These are phyloP conservation scores for Citrus reticulata DNA, from an alignment of 345 rosid species.

Conservation along the genomic window DNA sequence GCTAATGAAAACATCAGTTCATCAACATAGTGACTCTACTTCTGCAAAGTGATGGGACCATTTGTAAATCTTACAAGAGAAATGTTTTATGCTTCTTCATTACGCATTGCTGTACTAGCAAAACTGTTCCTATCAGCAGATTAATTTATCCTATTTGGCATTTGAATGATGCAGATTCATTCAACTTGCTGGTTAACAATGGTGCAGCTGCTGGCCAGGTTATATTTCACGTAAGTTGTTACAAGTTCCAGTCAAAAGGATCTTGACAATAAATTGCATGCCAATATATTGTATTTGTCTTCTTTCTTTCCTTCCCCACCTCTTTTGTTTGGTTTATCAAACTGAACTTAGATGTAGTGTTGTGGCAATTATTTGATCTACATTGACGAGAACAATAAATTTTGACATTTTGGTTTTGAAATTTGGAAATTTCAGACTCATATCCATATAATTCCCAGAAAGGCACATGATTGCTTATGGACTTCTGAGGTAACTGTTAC, in stretches of 20 bases:
- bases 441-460: conserved; percentile 92
- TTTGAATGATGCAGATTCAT: conserved; percentile 60
- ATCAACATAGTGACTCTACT: neutral
- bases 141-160: neutral
- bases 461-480: conserved; percentile 82
- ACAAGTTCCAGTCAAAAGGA: neutral
- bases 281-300: neutral
- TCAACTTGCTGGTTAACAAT: conserved; percentile 86
- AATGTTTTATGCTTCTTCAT: neutral
- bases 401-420: conserved; percentile 2
- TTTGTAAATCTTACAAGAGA: neutral
- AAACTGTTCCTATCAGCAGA: neutral
- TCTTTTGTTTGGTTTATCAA: neutral
- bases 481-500: conserved; percentile 65
- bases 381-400: neutral
- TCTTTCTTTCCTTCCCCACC: neutral
- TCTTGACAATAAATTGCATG: neutral
- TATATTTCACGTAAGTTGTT: conserved; percentile 71
- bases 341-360: neutral
- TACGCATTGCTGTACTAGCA: neutral
- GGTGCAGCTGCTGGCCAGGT: conserved; percentile 98
- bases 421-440: conserved; percentile 60
- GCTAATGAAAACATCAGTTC: neutral
- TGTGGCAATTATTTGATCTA: neutral
- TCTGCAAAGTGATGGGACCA: neutral